Evolutionary conservation across 441 rosid species (phyloP).

Genomic region (Raphanus hybrid): DNA sequence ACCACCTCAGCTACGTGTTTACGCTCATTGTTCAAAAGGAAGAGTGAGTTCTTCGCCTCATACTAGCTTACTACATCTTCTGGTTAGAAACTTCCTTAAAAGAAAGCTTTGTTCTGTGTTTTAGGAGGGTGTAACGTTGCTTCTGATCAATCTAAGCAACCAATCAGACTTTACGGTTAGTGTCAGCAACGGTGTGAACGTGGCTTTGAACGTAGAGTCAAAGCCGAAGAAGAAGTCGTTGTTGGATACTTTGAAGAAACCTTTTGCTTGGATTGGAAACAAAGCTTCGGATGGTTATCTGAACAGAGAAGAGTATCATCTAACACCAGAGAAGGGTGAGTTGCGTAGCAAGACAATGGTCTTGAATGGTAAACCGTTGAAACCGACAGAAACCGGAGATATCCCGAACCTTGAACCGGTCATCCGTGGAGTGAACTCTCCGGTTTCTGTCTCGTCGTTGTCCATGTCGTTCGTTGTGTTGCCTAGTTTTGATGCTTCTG

Average conservation of each 20-base stretch:
- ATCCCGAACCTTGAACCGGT: slow-evolving; percentile 76
- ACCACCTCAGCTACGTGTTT: slow-evolving; percentile 70
- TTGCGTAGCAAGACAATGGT: slow-evolving; percentile 72
- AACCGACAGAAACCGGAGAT: slow-evolving; percentile 50
- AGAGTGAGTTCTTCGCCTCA: slow-evolving; percentile 58
- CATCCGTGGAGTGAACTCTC: slow-evolving; percentile 50
- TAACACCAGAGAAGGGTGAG: slow-evolving; percentile 71
- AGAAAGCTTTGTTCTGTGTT: not conserved
- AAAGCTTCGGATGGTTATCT: slow-evolving; percentile 52
- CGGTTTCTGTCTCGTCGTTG: slow-evolving; percentile 57
- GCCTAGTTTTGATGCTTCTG: slow-evolving; percentile 82
- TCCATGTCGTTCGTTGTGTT: slow-evolving; percentile 81
- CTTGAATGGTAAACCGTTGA: slow-evolving; percentile 76
- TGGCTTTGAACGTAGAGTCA: slow-evolving; percentile 37
- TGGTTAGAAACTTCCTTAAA: not conserved
- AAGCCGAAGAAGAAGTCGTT: slow-evolving; percentile 49
- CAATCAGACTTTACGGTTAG: slow-evolving; percentile 54
- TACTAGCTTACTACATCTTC: not conserved
- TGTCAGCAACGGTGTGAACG: slow-evolving; percentile 51
- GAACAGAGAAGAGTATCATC: slow-evolving; percentile 86
- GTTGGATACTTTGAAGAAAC: slow-evolving; percentile 57
- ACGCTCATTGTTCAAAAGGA: slow-evolving; percentile 94
- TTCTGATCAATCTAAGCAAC: slow-evolving; percentile 84
- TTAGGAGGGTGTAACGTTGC: slow-evolving; percentile 83
- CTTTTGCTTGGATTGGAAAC: slow-evolving; percentile 66